phyloP scores from a whole-genome alignment of 2,329 filamentous ascomycete species.

The Diaporthe amygdali region DNA sequence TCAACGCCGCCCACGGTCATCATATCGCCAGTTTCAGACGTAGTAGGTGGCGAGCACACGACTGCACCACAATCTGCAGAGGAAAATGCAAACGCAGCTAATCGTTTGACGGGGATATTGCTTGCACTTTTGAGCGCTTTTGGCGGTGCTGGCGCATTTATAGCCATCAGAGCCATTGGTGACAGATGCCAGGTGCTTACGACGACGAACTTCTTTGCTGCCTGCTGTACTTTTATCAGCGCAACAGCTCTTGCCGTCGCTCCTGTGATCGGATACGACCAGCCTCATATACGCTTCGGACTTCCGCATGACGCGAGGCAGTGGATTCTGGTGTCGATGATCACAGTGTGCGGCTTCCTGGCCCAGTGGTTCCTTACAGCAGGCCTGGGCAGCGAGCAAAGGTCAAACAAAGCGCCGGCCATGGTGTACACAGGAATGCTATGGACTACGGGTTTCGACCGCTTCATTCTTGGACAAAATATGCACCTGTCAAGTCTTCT shows the following conservation, averaged over 20 bases:
- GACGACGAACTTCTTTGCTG: slow-evolving; percentile 37
- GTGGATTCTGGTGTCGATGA: slow-evolving; percentile 70
- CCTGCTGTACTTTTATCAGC: slow-evolving; percentile 9
- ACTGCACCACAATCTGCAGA: slow-evolving; percentile 27
- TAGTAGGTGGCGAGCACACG: background rate
- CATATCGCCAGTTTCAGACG: background rate
- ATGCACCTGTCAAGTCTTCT: slow-evolving; percentile 55
- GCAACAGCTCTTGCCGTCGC: slow-evolving; percentile 30
- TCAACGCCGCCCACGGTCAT: background rate
- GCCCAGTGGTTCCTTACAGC: slow-evolving; percentile 81
- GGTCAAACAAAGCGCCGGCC: slow-evolving; percentile 59
- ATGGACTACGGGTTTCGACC: slow-evolving; percentile 52
- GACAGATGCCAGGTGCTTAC: slow-evolving; percentile 22
- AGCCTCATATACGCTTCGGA: slow-evolving; percentile 50
- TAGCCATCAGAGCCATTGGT: slow-evolving; percentile 29
- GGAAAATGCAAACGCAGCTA: slow-evolving; percentile 57
- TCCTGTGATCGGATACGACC: slow-evolving; percentile 49
- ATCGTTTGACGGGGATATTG: slow-evolving; percentile 73
- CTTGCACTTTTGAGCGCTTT: slow-evolving; percentile 78
- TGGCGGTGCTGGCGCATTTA: slow-evolving; percentile 63
- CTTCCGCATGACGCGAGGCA: slow-evolving; percentile 52
- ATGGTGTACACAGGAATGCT: slow-evolving; percentile 66
- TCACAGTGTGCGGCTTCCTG: slow-evolving; percentile 68
- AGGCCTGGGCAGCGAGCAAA: slow-evolving; percentile 74
- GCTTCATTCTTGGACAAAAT: slow-evolving; percentile 55